Base-by-base conservation (phyloP, 1,139 yeast genomes). In the Scheffersomyces titani region DNA sequence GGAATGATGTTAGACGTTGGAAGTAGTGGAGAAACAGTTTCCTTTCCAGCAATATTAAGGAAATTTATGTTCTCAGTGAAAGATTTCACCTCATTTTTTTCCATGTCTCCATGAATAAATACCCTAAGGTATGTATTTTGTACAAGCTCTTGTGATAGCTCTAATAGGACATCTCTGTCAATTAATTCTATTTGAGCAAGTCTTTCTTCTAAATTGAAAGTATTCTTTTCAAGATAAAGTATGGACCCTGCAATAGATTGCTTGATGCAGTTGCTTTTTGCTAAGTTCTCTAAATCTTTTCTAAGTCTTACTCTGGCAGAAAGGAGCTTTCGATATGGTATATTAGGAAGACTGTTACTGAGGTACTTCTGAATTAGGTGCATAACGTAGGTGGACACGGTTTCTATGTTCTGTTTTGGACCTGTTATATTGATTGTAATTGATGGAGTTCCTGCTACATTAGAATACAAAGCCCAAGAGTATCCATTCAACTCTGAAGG, bases 391-490 rank as follows among this genome's bases (percentile, higher is more conserved):
- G 52, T 44, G 1, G 82, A 56, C 1, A 79, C 70, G 3, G 61
- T 58, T 1, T 57, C 52, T 16, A 83, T 70, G 1, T 82, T 82
- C 21, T 70, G 68, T 0, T 67, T 63, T 20, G 81, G 78, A 0
- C 92, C 92, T 50, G 80, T 71, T 0, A 86, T 64, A 5, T 80
- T 81, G 47, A 88, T 63, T 0, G 80, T 68, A 6, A 88, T 65
- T 5, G 86, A 79, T 0, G 79, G 76, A 51, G 78, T 82, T 6
- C 87, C 85, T 57, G 80, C 79, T 21, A 73, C 61, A 3, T 87
- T 81, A 0, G 90, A 81, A 48, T 70, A 74, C 0, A 87, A 59
- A 20, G 82, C 85, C 83, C 88, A 88, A 0, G 82, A 71, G 62
- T 78, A 86, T 2, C 86, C 84, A 13, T 85, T 60, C 22, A 75